A percentile compares a stretch with the other conserved stretches of the same genome.
Evolutionary conservation across 805 yeast genomes (phyloP).

Genomic region (Pichia insulana): DNA sequence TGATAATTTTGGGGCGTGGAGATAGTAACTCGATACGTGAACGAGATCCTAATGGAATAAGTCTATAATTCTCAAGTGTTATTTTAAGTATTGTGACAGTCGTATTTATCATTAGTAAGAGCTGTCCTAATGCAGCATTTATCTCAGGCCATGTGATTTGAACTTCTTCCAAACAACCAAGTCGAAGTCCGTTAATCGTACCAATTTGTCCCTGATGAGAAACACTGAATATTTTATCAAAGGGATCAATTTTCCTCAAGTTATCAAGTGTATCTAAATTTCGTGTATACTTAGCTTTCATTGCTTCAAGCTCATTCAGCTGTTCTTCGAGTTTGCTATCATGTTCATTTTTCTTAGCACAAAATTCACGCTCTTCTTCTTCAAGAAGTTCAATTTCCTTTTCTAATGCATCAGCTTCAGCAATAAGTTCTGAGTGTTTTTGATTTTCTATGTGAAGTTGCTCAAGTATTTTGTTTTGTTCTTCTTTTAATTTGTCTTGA

Average conservation of each 20-base stretch:
- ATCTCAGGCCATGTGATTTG: constrained; percentile 84
- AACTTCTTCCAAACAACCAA: constrained; percentile 57
- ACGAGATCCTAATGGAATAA: constrained; percentile 72
- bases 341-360: constrained; percentile 43
- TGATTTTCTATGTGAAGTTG: constrained; percentile 36
- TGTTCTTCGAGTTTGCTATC: constrained; percentile 46
- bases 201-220: constrained; percentile 82
- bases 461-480: constrained; percentile 29
- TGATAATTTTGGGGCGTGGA: background rate
- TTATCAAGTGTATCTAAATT: constrained; percentile 60
- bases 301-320: constrained; percentile 48
- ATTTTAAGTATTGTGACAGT: constrained; percentile 49
- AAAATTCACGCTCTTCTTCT: constrained; percentile 38
- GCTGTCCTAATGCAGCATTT: constrained; percentile 85
- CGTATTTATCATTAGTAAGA: constrained; percentile 60
- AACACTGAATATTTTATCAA: constrained; percentile 73
- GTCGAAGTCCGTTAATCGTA: constrained; percentile 72
- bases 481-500: constrained; percentile 34
- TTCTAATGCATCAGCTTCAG: constrained; percentile 39
- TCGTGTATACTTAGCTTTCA: constrained; percentile 53
- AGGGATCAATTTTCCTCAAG: constrained; percentile 70
- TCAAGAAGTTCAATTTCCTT: constrained; percentile 29
- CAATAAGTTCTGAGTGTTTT: constrained; percentile 36
- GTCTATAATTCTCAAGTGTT: constrained; percentile 47
- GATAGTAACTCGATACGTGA: background rate